Conservation (phyloP, 345 rosid species). For the Eucalyptus lansdowneana region DNA sequence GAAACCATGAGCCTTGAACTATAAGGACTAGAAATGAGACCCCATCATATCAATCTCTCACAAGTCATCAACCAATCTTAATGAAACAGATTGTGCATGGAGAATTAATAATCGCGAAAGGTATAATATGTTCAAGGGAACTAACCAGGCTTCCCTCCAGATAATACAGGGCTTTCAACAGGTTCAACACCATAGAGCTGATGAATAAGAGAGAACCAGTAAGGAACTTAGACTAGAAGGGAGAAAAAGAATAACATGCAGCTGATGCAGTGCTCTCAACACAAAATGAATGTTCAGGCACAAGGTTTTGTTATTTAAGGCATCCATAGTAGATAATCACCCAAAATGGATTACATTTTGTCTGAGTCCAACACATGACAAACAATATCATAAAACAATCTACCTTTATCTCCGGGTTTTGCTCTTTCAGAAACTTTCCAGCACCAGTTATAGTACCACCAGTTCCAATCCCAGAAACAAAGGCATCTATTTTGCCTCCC, state of each 20-base stretch:
- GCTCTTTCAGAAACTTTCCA: slow-evolving; percentile 80
- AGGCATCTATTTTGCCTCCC: slow-evolving; percentile 68
- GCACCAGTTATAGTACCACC: slow-evolving; percentile 92
- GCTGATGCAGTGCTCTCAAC: neutral
- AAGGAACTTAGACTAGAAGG: neutral
- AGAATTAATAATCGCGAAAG: neutral
- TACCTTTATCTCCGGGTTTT: slow-evolving; percentile 68
- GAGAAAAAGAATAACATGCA: neutral
- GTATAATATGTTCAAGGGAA: neutral
- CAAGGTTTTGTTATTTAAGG: neutral
- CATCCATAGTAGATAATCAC: neutral
- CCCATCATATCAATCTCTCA: neutral
- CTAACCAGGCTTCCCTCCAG: slow-evolving; percentile 91
- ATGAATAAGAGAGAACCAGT: neutral
- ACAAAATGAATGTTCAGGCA: neutral
- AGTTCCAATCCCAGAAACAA: slow-evolving; percentile 91
- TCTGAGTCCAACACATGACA: neutral
- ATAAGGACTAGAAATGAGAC: neutral
- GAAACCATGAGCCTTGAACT: neutral
- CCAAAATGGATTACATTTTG: neutral
- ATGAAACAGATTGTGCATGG: neutral
- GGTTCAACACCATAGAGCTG: slow-evolving; percentile 86
- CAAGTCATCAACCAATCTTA: neutral
- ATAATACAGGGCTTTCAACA: slow-evolving; percentile 62
- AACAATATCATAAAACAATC: neutral